Evolutionary conservation across 257 asterid genomes (phyloP), one percentile per base, ranked within the genome.

Genomic region (Nicotiana attenuata): DNA sequence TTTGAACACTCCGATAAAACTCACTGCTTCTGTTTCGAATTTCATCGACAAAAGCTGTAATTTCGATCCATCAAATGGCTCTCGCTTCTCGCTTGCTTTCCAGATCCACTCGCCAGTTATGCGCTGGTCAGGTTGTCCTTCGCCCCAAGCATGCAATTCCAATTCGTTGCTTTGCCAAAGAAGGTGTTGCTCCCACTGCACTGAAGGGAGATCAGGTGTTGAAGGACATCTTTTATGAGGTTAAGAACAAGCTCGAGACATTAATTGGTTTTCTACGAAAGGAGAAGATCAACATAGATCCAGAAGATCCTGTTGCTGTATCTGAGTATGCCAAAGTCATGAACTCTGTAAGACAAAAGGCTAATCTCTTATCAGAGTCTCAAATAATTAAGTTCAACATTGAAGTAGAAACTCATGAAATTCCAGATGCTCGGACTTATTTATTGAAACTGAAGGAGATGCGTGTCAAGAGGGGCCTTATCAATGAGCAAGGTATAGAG

Each of bases 391-490:
- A 96, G 69, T 89, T 87, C 92, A 90, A 97, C 68, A 93, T 94
- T 84, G 91, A 91, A 47, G 78, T 94, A 82, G 87, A 87, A 75
- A 96, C 99, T 68, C 88, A 89, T 76, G 95, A 87, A 71, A 94
- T 96, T 82, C 96, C 97, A 85, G 98, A 96, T 88, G 98, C 94
- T 66, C 91, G 99, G 45, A 87, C 98, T 81, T 96, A 92, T 85
- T 84, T 96, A 93, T 26, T 26, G 28, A 26, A 26, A 26, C 28
- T 26, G 28, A 26, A 26, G 28, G 28, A 26, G 28, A 26, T 96
- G 45, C 88, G 98, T 81, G 87, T 89, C 86, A 96, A 93, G 98
- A 90, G 98, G 73, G 98, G 97, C 80, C 84, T 93, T 79, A 77
- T 86, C 20, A 97, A 96, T 83, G 90, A 89, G 19, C 90, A 90